These are phyloP conservation scores for Talaromyces sp. DNA, from an alignment of 2,329 filamentous ascomycete species.

Conservation along the genomic window DNA sequence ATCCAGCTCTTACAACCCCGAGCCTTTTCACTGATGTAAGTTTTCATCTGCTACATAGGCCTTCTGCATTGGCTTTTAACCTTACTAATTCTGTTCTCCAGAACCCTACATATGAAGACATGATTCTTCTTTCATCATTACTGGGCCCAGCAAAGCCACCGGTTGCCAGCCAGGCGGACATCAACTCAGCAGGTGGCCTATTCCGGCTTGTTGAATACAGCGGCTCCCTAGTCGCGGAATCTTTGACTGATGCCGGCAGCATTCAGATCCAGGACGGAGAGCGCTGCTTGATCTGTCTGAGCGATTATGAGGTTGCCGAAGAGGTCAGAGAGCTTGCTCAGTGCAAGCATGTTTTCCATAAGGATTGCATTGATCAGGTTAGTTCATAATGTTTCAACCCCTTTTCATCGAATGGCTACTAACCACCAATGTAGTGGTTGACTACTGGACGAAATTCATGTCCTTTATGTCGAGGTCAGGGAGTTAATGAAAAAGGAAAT, in stretches of 20 bases:
- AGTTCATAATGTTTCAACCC: slow-evolving; percentile 27
- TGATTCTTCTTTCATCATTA: slow-evolving; percentile 68
- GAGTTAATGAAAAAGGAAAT: slow-evolving; percentile 41
- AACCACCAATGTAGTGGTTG: slow-evolving; percentile 58
- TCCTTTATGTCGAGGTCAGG: slow-evolving; percentile 43
- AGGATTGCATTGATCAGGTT: slow-evolving; percentile 71
- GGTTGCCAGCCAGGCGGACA: slow-evolving; percentile 66
- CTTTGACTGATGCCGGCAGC: slow-evolving; percentile 42
- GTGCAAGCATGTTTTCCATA: slow-evolving; percentile 69
- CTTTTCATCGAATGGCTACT: slow-evolving; percentile 24
- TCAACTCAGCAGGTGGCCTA: slow-evolving; percentile 63
- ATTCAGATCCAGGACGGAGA: slow-evolving; percentile 51
- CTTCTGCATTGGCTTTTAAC: not conserved
- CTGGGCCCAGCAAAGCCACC: slow-evolving; percentile 70
- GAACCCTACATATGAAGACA: slow-evolving; percentile 71
- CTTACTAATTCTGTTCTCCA: slow-evolving; percentile 19
- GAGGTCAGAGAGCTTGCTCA: slow-evolving; percentile 63
- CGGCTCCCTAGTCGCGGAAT: slow-evolving; percentile 51
- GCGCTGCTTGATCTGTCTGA: slow-evolving; percentile 68
- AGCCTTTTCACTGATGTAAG: slow-evolving; percentile 70
- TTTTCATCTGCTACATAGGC: not conserved
- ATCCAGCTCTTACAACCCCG: slow-evolving; percentile 69
- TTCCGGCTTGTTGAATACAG: slow-evolving; percentile 55
- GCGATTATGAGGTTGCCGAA: slow-evolving; percentile 65
- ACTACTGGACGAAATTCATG: slow-evolving; percentile 56